These are phyloP conservation scores for Aspergillus cejpii DNA, from an alignment of 2,329 filamentous ascomycete species.

Conservation along the genomic window DNA sequence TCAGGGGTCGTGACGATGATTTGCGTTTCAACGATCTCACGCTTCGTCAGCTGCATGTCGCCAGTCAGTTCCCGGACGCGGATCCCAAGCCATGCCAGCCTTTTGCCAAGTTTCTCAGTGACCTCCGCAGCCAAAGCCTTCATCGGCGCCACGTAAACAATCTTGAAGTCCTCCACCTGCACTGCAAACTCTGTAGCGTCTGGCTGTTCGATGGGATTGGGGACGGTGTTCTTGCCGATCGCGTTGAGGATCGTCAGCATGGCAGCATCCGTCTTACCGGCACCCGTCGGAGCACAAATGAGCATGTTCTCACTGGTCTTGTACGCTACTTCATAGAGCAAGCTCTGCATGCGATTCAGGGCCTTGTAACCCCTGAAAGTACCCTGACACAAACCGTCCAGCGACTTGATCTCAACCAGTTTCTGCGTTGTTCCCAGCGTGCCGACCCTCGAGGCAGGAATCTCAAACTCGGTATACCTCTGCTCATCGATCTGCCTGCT, in stretches of 20 bases:
- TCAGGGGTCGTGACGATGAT: slow-evolving; percentile 98
- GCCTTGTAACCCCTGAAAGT: slow-evolving; percentile 93
- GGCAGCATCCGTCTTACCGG: slow-evolving; percentile 96
- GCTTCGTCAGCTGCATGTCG: slow-evolving; percentile 97
- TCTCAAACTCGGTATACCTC: slow-evolving; percentile 81
- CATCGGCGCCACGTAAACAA: slow-evolving; percentile 98
- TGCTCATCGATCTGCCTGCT: slow-evolving; percentile 63
- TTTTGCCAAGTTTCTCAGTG: slow-evolving; percentile 85
- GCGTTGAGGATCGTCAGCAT: slow-evolving; percentile 94
- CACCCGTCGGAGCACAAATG: slow-evolving; percentile 94
- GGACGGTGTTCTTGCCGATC: slow-evolving; percentile 74
- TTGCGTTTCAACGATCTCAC: slow-evolving; percentile 90
- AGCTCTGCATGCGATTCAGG: slow-evolving; percentile 95
- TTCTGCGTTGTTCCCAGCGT: slow-evolving; percentile 64
- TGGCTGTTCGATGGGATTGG: slow-evolving; percentile 69
- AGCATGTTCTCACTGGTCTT: slow-evolving; percentile 97
- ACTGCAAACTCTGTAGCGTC: slow-evolving; percentile 72
- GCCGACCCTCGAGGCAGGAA: slow-evolving; percentile 77
- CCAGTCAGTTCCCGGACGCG: slow-evolving; percentile 90
- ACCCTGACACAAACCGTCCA: slow-evolving; percentile 82
- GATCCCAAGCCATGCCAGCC: slow-evolving; percentile 87
- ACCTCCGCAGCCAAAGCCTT: slow-evolving; percentile 95
- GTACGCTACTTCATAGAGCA: slow-evolving; percentile 93
- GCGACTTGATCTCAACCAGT: slow-evolving; percentile 68
- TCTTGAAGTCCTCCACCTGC: slow-evolving; percentile 86